Conservation (phyloP, 192 early-diverging fungal genomes). For the Piromyces finnis region DNA sequence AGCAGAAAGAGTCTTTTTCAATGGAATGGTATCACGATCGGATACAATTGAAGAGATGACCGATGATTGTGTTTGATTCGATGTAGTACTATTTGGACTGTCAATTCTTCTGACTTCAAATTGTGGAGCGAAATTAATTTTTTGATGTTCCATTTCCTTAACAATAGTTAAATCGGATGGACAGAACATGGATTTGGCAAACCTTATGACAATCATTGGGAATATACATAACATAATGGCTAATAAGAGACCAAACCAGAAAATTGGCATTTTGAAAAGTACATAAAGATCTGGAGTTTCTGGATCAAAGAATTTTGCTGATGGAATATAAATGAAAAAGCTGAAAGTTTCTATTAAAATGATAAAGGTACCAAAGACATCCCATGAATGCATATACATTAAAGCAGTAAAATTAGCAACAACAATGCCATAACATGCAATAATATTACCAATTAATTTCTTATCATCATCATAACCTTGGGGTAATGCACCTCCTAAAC, state of each 20-base stretch:
- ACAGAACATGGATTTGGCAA: conserved; percentile 40
- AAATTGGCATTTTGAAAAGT: conserved; percentile 41
- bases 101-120: not conserved
- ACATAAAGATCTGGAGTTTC: conserved; percentile 32
- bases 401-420: not conserved
- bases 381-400: not conserved
- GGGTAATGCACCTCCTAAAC: conserved; percentile 26
- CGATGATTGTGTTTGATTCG: not conserved
- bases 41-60: not conserved
- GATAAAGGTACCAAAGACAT: not conserved
- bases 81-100: not conserved
- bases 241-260: conserved; percentile 59
- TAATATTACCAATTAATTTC: conserved; percentile 54
- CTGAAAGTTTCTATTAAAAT: conserved; percentile 29
- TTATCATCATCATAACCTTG: conserved; percentile 35
- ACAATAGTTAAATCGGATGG: conserved; percentile 49
- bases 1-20: not conserved
- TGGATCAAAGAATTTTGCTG: conserved; percentile 37
- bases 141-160: conserved; percentile 20
- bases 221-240: conserved; percentile 47
- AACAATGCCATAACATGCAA: conserved; percentile 18
- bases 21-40: not conserved
- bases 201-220: conserved; percentile 47
- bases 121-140: not conserved
- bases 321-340: conserved; percentile 46